These are phyloP conservation scores for Dothistroma septosporum DNA, from an alignment of 2,329 filamentous ascomycete species.

Conservation along the genomic window DNA sequence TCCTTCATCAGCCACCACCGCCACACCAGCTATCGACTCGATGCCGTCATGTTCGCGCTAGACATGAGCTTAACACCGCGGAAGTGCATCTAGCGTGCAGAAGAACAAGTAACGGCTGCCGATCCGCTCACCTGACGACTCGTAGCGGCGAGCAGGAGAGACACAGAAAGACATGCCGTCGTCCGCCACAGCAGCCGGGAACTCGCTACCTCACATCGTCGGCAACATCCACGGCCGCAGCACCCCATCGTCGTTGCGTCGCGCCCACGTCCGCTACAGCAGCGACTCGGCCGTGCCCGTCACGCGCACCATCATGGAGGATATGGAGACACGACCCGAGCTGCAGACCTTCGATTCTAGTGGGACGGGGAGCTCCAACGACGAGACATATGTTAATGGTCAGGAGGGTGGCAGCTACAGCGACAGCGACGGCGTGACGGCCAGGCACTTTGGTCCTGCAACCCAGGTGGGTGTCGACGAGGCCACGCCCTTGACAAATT, in stretches of 20 bases:
- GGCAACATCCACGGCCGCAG: not conserved
- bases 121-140: not conserved
- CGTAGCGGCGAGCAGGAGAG: slow-evolving; percentile 6
- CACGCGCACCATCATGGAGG: slow-evolving; percentile 32
- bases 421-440: slow-evolving; percentile 27
- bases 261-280: slow-evolving; percentile 20
- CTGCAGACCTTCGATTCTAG: slow-evolving; percentile 32
- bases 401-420: slow-evolving; percentile 22
- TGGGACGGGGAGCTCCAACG: slow-evolving; percentile 30
- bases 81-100: not conserved
- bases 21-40: not conserved
- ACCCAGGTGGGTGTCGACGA: slow-evolving; percentile 19
- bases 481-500: slow-evolving; percentile 29
- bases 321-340: slow-evolving; percentile 29
- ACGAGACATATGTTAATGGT: slow-evolving; percentile 22
- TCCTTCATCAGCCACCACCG: not conserved
- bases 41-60: not conserved
- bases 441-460: slow-evolving; percentile 26
- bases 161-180: not conserved
- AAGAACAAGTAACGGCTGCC: not conserved
- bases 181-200: not conserved
- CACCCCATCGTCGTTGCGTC: slow-evolving; percentile 2
- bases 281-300: slow-evolving; percentile 19
- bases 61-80: not conserved
- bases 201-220: slow-evolving; percentile 2